Evolutionary conservation across 2,329 filamentous ascomycete species (phyloP), one percentile per base, ranked within the genome.

Genomic region (Talaromyces piceae): DNA sequence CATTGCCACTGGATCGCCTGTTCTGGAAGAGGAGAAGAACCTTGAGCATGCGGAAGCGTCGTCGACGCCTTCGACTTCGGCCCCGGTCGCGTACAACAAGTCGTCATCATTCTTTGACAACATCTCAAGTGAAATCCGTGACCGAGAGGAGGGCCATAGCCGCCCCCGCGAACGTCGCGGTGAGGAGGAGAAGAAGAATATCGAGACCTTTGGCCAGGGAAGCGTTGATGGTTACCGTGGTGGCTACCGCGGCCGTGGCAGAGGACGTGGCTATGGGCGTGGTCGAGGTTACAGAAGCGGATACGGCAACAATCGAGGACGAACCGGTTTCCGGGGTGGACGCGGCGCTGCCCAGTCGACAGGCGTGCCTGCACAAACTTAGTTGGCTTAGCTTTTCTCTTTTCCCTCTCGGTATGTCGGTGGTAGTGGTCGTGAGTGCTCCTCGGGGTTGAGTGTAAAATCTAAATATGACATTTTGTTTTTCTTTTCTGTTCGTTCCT

Each of bases 131-230:
- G 93, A 98, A 67, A 80, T 88, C 56, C 94, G 87, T 68, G 93
- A 98, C 58, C 83, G 93, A 41, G 83, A 88, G 47, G 88, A 91
- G 55, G 84, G 83, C 33, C 77, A 69, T 27, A 82, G 86, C 52
- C 90, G 89, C 27, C 46, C 46, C 41, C 83, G 87, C 45, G 89
- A 95, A 67, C 94, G 93, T 83, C 84, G 93, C 49, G 86, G 84
- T 33, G 90, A 97, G 68, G 93, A 97, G 67, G 88, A 95, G 67
- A 89, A 86, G 68, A 90, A 89, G 73, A 97, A 97, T 67, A 87
- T 98, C 64, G 93, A 98, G 73, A 98, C 93, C 0, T 98, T 98
- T 60, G 93, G 93, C 7, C 91, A 97, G 68, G 91, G 91, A 49
- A 96, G 90, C 59, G 91, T 98, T 20, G 93, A 98, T 55, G 85